phyloP scores from a whole-genome alignment of 345 rosid genomes.

The Lenwebbia sp. region DNA sequence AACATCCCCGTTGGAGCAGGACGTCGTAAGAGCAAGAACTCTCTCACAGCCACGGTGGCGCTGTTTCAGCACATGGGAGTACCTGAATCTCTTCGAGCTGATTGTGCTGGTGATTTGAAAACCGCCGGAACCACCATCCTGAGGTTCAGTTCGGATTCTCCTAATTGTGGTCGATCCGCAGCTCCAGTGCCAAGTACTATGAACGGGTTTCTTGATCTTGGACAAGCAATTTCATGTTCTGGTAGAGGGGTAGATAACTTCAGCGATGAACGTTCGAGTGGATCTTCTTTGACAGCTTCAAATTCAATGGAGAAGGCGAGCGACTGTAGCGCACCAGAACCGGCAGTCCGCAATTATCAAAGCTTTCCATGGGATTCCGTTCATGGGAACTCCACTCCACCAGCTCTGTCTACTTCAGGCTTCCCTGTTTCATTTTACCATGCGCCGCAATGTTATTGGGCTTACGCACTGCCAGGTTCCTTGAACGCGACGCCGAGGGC shows the following conservation, averaged over 20 bases:
- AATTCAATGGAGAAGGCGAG: constrained; percentile 7
- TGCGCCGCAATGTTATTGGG: constrained; percentile 32
- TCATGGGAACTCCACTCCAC: not conserved
- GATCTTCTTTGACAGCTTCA: constrained; percentile 18
- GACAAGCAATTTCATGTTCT: not conserved
- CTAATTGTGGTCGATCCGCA: constrained; percentile 16
- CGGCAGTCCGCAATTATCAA: not conserved
- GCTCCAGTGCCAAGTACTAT: constrained; percentile 12
- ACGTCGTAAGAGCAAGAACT: constrained; percentile 66
- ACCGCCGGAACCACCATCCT: constrained; percentile 13
- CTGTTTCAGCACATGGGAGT: constrained; percentile 31
- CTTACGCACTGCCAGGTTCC: constrained; percentile 8
- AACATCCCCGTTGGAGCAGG: constrained; percentile 82
- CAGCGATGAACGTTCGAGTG: constrained; percentile 18
- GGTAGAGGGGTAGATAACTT: constrained; percentile 2
- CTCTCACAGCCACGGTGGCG: constrained; percentile 8
- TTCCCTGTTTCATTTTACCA: constrained; percentile 37
- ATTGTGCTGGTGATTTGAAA: constrained; percentile 11
- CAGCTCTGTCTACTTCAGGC: not conserved
- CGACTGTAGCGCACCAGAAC: not conserved
- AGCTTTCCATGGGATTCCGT: constrained; percentile 6
- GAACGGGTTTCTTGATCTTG: constrained; percentile 13
- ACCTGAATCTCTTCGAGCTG: constrained; percentile 28
- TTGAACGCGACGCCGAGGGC: not conserved
- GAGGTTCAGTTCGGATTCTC: constrained; percentile 47